These are phyloP conservation scores for Nitzschia sp. DNA, from an alignment of 108 stramenopile genomes.

Conservation along the genomic window DNA sequence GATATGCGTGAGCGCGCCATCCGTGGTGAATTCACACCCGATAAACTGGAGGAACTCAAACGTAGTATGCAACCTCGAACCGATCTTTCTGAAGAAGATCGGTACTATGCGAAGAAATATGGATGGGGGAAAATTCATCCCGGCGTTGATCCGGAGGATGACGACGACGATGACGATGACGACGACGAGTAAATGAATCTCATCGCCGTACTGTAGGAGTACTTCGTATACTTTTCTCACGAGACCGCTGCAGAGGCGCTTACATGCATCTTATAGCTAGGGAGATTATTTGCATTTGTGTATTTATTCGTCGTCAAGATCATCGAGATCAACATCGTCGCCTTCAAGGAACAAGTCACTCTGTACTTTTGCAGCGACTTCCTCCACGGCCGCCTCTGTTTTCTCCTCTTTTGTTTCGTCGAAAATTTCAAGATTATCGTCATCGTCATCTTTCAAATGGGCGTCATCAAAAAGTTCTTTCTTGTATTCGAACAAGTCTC, in stretches of 20 bases:
- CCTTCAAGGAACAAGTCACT: slow-evolving; percentile 80
- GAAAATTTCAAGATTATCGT: slow-evolving; percentile 17
- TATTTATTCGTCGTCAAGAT: slow-evolving; percentile 70
- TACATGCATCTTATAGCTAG: slow-evolving; percentile 4
- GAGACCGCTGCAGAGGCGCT: not conserved
- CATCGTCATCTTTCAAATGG: slow-evolving; percentile 43
- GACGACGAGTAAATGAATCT: slow-evolving; percentile 29
- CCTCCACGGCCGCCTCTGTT: slow-evolving; percentile 35
- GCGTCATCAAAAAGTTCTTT: slow-evolving; percentile 74
- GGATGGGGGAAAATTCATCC: slow-evolving; percentile 80
- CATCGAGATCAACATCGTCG: slow-evolving; percentile 87
- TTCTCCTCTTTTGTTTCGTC: slow-evolving; percentile 15
- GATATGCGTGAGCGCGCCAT: slow-evolving; percentile 68
- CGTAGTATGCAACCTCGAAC: slow-evolving; percentile 36
- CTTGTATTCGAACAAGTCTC: slow-evolving; percentile 88
- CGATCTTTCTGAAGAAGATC: slow-evolving; percentile 34
- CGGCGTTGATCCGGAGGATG: slow-evolving; percentile 63
- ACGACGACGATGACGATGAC: too few relatives aligned
- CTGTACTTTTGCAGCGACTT: slow-evolving; percentile 71
- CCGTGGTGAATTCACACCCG: slow-evolving; percentile 74
- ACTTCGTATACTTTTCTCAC: not conserved
- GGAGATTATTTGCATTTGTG: not conserved
- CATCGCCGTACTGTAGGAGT: not conserved
- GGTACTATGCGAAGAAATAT: slow-evolving; percentile 44
- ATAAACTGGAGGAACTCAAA: slow-evolving; percentile 73